A percentile compares a stretch with the other conserved stretches of the same genome.
Conservation (phyloP, 2,329 filamentous ascomycete genomes). For the Microcera coccophila region DNA sequence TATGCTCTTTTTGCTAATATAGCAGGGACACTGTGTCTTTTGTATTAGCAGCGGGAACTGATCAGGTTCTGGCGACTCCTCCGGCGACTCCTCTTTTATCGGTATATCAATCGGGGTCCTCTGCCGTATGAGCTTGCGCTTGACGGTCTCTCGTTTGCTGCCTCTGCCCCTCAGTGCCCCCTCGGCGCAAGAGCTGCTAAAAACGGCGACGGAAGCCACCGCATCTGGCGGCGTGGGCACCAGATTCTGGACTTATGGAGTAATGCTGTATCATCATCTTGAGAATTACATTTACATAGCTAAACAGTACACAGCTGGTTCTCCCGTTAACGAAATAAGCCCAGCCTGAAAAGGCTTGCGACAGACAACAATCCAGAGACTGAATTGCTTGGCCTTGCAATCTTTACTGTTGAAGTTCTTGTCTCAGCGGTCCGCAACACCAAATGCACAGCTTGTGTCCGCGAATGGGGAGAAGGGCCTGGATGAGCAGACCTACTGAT, state of each 20-base stretch:
- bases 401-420: too few species aligned
- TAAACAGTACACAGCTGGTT: too few species aligned
- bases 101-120: neutral
- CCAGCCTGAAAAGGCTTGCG: too few species aligned
- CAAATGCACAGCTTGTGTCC: too few species aligned
- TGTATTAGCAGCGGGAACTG: slow-evolving; percentile 1
- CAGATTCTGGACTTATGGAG: neutral
- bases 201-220: neutral
- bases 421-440: too few species aligned
- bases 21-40: slow-evolving; percentile 4
- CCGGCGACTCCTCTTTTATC: neutral
- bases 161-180: neutral
- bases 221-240: neutral
- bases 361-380: too few species aligned
- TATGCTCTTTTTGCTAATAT: neutral
- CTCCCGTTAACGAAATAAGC: too few species aligned
- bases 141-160: slow-evolving; percentile 2
- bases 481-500: too few species aligned
- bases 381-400: too few species aligned
- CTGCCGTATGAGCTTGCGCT: neutral
- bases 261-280: too few species aligned
- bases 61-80: slow-evolving; percentile 2
- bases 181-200: neutral
- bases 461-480: too few species aligned
- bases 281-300: too few species aligned